A percentile compares a stretch with the other conserved stretches of the same genome.
Conservation (phyloP, 164 flowering plant genomes). For the Umbellularia californica region DNA sequence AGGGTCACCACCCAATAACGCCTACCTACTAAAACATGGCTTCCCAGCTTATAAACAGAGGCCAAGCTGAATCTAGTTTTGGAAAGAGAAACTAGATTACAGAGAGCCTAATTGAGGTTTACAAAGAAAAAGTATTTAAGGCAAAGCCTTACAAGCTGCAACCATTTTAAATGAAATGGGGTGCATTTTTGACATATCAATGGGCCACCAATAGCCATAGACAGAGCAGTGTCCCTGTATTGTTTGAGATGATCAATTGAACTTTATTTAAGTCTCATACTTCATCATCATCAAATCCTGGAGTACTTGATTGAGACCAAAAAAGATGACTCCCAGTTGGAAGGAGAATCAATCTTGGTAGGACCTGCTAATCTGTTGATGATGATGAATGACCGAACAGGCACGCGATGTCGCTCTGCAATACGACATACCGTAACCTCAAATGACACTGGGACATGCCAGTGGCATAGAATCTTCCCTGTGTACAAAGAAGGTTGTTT, state of each 20-base stretch:
- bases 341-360: background rate
- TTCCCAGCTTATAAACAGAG: slow-evolving; percentile 1
- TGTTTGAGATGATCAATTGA: background rate
- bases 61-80: slow-evolving; percentile 8
- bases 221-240: background rate
- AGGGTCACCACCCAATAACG: slow-evolving; percentile 10
- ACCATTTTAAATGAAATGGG: background rate
- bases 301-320: background rate
- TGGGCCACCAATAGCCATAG: background rate
- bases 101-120: background rate
- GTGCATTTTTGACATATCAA: background rate
- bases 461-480: slow-evolving; percentile 4
- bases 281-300: background rate
- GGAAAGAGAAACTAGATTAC: background rate
- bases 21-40: slow-evolving; percentile 8
- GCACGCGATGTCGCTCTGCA: slow-evolving; percentile 7
- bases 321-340: background rate
- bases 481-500: slow-evolving; percentile 5
- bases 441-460: background rate
- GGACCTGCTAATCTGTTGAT: background rate
- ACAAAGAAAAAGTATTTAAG: background rate
- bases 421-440: background rate
- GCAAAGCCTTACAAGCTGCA: background rate
- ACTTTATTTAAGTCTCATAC: background rate
- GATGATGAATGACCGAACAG: background rate